phyloP scores from a whole-genome alignment of 805 yeast species.

The Nakazawaea wickerhamii region DNA sequence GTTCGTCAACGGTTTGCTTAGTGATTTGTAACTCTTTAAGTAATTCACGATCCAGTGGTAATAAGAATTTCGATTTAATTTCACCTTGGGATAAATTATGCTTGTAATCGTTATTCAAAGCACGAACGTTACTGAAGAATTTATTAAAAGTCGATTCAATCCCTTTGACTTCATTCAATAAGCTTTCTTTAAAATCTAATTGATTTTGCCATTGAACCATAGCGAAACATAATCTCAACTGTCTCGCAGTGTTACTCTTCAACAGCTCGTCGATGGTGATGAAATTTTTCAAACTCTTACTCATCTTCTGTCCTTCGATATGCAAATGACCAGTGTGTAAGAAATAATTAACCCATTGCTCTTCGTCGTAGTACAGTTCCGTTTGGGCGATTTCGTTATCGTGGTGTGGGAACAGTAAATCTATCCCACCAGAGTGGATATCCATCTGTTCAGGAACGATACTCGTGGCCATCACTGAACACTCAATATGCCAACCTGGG shows the following conservation, averaged over 20 bases:
- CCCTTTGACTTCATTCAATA: constrained; percentile 71
- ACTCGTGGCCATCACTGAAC: constrained; percentile 97
- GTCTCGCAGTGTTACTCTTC: constrained; percentile 63
- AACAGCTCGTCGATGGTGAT: constrained; percentile 92
- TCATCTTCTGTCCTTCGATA: constrained; percentile 98
- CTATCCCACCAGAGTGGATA: constrained; percentile 96
- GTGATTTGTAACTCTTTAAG: constrained; percentile 42
- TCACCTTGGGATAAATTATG: constrained; percentile 43
- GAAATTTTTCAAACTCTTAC: constrained; percentile 90
- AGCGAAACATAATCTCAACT: constrained; percentile 86
- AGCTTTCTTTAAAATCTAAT: constrained; percentile 82
- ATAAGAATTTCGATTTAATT: constrained; percentile 57
- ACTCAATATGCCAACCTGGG: constrained; percentile 99
- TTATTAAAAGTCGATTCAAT: constrained; percentile 71
- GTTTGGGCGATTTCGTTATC: constrained; percentile 97
- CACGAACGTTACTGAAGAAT: constrained; percentile 84
- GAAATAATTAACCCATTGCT: constrained; percentile 96
- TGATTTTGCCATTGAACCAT: constrained; percentile 90
- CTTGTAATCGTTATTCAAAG: constrained; percentile 62
- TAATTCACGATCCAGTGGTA: constrained; percentile 49
- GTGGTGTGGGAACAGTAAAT: constrained; percentile 97
- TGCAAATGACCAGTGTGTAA: constrained; percentile 96
- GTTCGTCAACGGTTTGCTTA: constrained; percentile 58
- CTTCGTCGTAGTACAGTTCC: constrained; percentile 84
- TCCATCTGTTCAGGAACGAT: constrained; percentile 80